Evolutionary conservation across 2,329 filamentous ascomycete genomes (phyloP), one percentile per base, ranked within the genome.

Genomic region (Ophiosphaerella herpotricha): DNA sequence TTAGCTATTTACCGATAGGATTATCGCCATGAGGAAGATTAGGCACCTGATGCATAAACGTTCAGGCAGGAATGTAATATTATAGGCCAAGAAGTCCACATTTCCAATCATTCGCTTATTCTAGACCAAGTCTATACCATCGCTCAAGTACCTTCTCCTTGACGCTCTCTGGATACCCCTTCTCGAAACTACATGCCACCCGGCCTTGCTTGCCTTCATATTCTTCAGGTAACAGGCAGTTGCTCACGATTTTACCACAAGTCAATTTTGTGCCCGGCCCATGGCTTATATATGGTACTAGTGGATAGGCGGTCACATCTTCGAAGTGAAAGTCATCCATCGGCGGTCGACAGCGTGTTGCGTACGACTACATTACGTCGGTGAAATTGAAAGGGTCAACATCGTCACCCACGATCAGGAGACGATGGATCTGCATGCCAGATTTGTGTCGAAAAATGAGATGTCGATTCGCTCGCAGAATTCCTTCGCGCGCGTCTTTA

Each of bases 281-380:
- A 29, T 48, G 45, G 23, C 45, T 42, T 32, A 42, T 48, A 39
- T 48, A 48, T 13, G 45, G 45, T n/a, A 48, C 38, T 18, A 48
- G 23, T n/a, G 45, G 45, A 26, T 42, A 48, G 11, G 45, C 45
- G 7, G 5, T 18, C 11, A 42, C 45, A 36, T 48, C 45, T 13
- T 41, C 38, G 24, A 48, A 48, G 21, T 36, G 21, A 29, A 37
- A 42, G 7, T 48, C 45, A 18, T 48, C 45, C 29, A 42, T 42
- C 12, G 64, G 67, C 0, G 78, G 78, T 0, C 78, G 70, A 50
- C 79, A 82, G 0, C 78, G 70, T 0, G 79, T 81, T 12, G 63
- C 68, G 48, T 78, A 80, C 0, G 79, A 79, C 75, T 75, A 82
- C 44, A 79, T 75, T 6, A 82, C 74, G 29, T 81, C 77, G 39